Base-by-base conservation (phyloP, 805 yeast species). In the Candida coquimbonensis region DNA sequence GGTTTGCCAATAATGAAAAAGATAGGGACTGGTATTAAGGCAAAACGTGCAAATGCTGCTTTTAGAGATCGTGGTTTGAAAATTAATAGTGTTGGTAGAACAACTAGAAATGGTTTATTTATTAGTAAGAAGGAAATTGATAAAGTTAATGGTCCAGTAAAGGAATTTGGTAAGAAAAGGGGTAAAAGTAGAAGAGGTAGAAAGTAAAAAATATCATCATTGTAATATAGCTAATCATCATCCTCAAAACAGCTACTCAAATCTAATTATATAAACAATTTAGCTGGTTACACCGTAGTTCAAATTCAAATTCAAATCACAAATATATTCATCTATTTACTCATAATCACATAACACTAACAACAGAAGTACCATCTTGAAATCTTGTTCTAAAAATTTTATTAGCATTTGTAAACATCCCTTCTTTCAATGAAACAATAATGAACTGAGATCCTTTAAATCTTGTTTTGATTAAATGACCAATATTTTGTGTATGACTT, bases 331-430 rank as follows among this genome's bases (percentile, higher is more conserved):
- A 33, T 32, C 9, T 16, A 33, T n/a, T 7, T 7, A n/a, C 16
- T 33, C 21, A 16, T 16, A 33, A 25, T 61, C 64, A 81, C 75
- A 83, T 78, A 6, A 82, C 77, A 38, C 86, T 80, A 3, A 90
- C 97, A 35, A 88, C 89, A 19, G 96, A 88, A 0, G 96, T 91
- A 54, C 99, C 98, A 54, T 93, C 97, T 61, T 90, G 96, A 66
- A 93, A 91, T 54, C 96, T 73, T 2, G 97, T 89, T 59, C 95
- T 78, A 65, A 89, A 93, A 19, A 93, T 87, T 51, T 96, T 74
- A 61, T 95, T 95, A 9, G 99, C 99, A 65, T 93, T 93, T 9
- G 96, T 84, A 61, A 93, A 93, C 96, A 93, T 88, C 13, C 98
- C 99, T 65, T 93, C 99, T 61, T 93, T 93, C 68, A 93, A 78